Base-by-base conservation (phyloP, 768 basidiomycete genomes). In the Mycena vitilis region DNA sequence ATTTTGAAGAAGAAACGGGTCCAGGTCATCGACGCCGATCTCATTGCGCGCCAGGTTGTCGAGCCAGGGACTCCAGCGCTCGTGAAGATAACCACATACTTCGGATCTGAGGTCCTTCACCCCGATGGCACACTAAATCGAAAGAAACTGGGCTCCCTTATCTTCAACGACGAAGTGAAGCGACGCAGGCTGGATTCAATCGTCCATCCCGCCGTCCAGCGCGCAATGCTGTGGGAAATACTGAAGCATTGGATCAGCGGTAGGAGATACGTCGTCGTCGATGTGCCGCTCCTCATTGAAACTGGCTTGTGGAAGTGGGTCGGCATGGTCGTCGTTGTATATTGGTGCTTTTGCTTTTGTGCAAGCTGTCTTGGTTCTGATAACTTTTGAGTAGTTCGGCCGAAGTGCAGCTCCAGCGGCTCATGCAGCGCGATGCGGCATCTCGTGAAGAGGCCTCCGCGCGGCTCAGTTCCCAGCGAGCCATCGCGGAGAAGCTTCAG, bases 221-320 rank as follows among this genome's bases (percentile, higher is more conserved):
- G 86, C 69, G 89, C 86, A 20, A 93, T 98, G 86, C 74, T 91
- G 12, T 86, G 85, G 85, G 82, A 82, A 58, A 85, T 96, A 5
- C 53, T 95, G 57, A 81, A 82, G 65, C 82, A 82, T 64, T 99
- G 96, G 95, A 53, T 95, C 53, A 80, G 80, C 45, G 97, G 98
- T 8, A 83, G 94, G 73, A 91, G 86, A 75, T 82, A 92, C 45
- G 93, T 92, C 69, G 84, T 98, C 3, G 79, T 99, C 71, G 98
- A 99, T 78, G 93, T 98, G 7, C 98, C 98, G 37, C 80, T 99
- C 58, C 82, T 99, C 63, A 91, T 99, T 63, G 98, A 99, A 77
- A 89, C 92, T 0, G 91, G 91, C 2, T 75, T 98, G 44, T 95
- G 91, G 88, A 88, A 86, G 74, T 92, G 87, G 85, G 92, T 96